Percentiles rank a stretch among this genome's conserved stretches.
Conservation (phyloP, 768 basidiomycete genomes). For the Termitomyces sp. region DNA sequence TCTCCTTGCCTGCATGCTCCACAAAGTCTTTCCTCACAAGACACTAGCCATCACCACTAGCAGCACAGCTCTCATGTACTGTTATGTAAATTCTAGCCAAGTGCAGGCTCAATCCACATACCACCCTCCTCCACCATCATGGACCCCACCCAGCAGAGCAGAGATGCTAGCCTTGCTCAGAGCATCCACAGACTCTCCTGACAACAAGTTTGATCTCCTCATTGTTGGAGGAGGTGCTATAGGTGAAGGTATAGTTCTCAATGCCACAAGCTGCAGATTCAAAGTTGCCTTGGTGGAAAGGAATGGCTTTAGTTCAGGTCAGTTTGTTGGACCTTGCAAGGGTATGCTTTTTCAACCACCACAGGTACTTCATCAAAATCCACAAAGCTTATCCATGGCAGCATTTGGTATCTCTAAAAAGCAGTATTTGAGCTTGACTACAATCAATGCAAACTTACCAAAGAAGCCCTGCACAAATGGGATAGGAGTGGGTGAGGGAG, state of each 20-base stretch:
- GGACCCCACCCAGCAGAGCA: conserved; percentile 72
- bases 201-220: conserved; percentile 72
- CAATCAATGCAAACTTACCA: conserved; percentile 93
- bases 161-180: conserved; percentile 62
- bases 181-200: conserved; percentile 33
- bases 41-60: conserved; percentile 53
- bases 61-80: conserved; percentile 55
- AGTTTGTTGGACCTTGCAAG: not conserved
- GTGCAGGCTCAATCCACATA: conserved; percentile 56
- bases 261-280: conserved; percentile 88
- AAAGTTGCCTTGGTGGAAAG: conserved; percentile 45
- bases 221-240: conserved; percentile 95
- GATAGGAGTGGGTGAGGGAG: no score
- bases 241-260: conserved; percentile 91
- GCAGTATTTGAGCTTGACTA: conserved; percentile 95
- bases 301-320: no score
- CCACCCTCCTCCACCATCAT: conserved; percentile 69
- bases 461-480: conserved; percentile 90
- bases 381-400: conserved; percentile 97
- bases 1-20: conserved; percentile 20
- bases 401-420: conserved; percentile 96
- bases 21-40: conserved; percentile 50
- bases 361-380: conserved; percentile 96
- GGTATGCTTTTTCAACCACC: not conserved
- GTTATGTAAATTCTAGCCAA: conserved; percentile 72